A percentile compares a stretch with the other conserved stretches of the same genome.
Conservation (phyloP, 1,284 basidiomycete genomes). For the Meira miltonrushii region DNA sequence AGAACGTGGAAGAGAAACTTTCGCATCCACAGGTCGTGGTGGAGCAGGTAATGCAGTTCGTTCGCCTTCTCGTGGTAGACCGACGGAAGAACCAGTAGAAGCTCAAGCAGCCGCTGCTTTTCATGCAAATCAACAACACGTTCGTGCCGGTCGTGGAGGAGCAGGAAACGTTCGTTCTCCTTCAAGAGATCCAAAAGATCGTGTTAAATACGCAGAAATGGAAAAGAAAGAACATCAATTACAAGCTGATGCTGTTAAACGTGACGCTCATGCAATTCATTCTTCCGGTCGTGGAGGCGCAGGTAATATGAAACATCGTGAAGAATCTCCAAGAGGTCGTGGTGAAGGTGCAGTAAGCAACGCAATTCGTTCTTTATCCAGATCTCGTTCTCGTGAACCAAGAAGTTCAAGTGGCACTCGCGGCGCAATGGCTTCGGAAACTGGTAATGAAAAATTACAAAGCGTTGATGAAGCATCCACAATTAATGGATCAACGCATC, state of each 20-base stretch:
- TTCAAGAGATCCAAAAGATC: slow-evolving; percentile 59
- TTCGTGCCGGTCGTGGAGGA: slow-evolving; percentile 69
- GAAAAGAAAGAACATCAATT: slow-evolving; percentile 27
- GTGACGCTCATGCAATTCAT: slow-evolving; percentile 56
- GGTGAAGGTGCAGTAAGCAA: slow-evolving; percentile 7
- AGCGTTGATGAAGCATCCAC: slow-evolving; percentile 30
- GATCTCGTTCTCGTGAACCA: slow-evolving; percentile 46
- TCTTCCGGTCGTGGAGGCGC: slow-evolving; percentile 66
- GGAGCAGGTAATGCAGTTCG: slow-evolving; percentile 16
- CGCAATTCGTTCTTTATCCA: slow-evolving; percentile 34
- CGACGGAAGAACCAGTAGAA: slow-evolving; percentile 5
- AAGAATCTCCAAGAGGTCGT: slow-evolving; percentile 27
- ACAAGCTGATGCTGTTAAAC: slow-evolving; percentile 43
- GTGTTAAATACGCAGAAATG: slow-evolving; percentile 28
- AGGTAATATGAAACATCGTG: slow-evolving; percentile 59
- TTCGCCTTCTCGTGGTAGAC: slow-evolving; percentile 15
- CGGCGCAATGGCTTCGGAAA: slow-evolving; percentile 16
- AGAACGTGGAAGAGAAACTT: slow-evolving; percentile 16
- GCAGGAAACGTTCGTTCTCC: slow-evolving; percentile 71
- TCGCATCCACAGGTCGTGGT: slow-evolving; percentile 12
- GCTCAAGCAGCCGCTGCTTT: slow-evolving; percentile 5
- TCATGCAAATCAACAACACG: slow-evolving; percentile 21
- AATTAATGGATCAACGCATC: slow-evolving; percentile 10
- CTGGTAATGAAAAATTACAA: slow-evolving; percentile 29
- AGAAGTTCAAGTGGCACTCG: slow-evolving; percentile 28